These are phyloP conservation scores for Coccomyxa sp. DNA, from an alignment of 139 green algal species.

Conservation along the genomic window DNA sequence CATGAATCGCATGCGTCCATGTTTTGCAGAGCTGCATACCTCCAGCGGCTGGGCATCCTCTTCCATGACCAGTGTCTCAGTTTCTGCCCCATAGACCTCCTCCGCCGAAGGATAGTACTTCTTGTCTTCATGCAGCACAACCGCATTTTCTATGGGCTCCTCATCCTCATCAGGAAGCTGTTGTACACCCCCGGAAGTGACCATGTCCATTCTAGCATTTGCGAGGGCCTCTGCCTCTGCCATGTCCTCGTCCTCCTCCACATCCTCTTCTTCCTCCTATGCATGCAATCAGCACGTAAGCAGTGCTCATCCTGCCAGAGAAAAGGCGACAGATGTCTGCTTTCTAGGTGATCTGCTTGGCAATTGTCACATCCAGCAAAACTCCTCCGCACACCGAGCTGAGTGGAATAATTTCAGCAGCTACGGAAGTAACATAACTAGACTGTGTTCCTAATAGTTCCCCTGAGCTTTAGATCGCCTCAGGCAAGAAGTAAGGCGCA, in stretches of 20 bases:
- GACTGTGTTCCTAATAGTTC: no score
- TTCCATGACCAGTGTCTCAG: conserved; percentile 94
- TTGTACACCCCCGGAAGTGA: conserved; percentile 22
- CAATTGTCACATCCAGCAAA: no score
- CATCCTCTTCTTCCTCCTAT: conserved; percentile 47
- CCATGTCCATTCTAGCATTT: conserved; percentile 37
- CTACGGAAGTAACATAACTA: no score
- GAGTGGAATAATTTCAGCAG: no score
- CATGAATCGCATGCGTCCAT: no score
- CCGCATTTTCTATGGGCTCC: conserved; percentile 37
- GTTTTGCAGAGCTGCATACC: conserved; percentile 12
- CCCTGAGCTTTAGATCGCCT: no score
- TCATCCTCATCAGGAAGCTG: conserved; percentile 47
- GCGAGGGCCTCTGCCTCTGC: conserved; percentile 39
- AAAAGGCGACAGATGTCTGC: no score
- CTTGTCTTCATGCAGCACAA: conserved; percentile 97
- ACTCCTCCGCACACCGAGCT: no score
- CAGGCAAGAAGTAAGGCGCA: background rate
- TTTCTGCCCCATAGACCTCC: conserved; percentile 86
- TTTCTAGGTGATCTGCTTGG: no score
- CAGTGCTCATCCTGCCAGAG: no score
- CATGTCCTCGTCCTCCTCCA: conserved; percentile 45
- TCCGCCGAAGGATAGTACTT: conserved; percentile 98
- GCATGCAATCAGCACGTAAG: background rate
- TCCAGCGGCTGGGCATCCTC: conserved; percentile 98